Conservation (phyloP, 192 early-diverging fungal genomes). For the Podila epicladia region DNA sequence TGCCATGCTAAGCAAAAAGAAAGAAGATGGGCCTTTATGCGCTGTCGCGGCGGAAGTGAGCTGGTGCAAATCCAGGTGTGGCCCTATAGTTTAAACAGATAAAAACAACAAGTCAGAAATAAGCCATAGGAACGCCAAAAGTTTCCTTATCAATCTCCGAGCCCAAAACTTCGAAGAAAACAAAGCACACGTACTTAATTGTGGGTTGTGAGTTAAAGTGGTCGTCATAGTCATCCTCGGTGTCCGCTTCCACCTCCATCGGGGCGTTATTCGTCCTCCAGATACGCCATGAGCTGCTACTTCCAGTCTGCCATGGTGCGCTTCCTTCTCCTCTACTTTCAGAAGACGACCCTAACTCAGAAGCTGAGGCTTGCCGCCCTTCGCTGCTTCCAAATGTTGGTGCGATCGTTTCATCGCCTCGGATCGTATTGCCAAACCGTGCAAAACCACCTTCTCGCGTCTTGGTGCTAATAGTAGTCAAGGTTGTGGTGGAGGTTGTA, state of each 20-base stretch:
- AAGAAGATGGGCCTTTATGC: neutral
- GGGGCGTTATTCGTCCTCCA: neutral
- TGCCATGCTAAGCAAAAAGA: neutral
- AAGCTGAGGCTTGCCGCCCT: neutral
- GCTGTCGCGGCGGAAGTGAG: constrained; percentile 15
- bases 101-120: neutral
- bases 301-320: neutral
- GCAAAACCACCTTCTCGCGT: constrained; percentile 28
- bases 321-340: neutral
- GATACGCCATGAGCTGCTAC: constrained; percentile 1
- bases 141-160: neutral
- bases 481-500: neutral
- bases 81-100: neutral
- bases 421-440: constrained; percentile 6
- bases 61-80: constrained; percentile 42
- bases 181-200: constrained; percentile 20
- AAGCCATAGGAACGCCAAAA: too few relatives aligned
- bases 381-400: neutral
- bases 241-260: constrained; percentile 3
- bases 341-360: neutral
- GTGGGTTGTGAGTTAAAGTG: neutral
- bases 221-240: constrained; percentile 3
- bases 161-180: neutral
- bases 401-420: neutral
- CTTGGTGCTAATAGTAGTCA: neutral